phyloP scores from a whole-genome alignment of 805 yeast species.

The Schwanniomyces yamadae region DNA sequence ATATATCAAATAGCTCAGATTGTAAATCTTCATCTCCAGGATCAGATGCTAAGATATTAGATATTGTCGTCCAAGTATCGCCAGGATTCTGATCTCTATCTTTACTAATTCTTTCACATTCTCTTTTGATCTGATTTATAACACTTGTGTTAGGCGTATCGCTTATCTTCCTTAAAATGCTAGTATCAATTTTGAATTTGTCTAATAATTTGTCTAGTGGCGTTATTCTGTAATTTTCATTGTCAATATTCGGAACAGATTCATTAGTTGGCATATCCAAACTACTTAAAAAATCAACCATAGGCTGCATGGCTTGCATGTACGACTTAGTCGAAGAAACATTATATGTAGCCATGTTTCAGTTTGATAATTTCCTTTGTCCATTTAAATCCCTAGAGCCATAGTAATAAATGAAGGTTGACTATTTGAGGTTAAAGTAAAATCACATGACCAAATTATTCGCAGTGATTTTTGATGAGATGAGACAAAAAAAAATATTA shows the following conservation, averaged over 20 bases:
- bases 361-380: no score
- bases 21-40: constrained; percentile 62
- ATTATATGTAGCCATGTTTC: constrained; percentile 37
- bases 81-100: constrained; percentile 32
- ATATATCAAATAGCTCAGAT: constrained; percentile 67
- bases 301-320: constrained; percentile 74
- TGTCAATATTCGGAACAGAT: constrained; percentile 39
- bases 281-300: constrained; percentile 49
- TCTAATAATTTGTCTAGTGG: constrained; percentile 33
- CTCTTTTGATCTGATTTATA: constrained; percentile 23
- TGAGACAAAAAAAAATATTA: constrained; percentile 5
- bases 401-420: no score
- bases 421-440: no score
- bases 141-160: constrained; percentile 15
- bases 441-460: neutral
- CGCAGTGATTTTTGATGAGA: constrained; percentile 5
- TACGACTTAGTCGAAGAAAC: constrained; percentile 70
- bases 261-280: constrained; percentile 17
- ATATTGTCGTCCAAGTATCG: constrained; percentile 21
- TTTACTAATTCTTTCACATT: constrained; percentile 32
- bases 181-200: constrained; percentile 40
- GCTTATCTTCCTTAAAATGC: constrained; percentile 18
- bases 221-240: constrained; percentile 26
- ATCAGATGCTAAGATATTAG: constrained; percentile 34
- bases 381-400: no score